phyloP scores from a whole-genome alignment of 1,284 basidiomycete genomes.

The Anthracocystis panici-leucophaei region DNA sequence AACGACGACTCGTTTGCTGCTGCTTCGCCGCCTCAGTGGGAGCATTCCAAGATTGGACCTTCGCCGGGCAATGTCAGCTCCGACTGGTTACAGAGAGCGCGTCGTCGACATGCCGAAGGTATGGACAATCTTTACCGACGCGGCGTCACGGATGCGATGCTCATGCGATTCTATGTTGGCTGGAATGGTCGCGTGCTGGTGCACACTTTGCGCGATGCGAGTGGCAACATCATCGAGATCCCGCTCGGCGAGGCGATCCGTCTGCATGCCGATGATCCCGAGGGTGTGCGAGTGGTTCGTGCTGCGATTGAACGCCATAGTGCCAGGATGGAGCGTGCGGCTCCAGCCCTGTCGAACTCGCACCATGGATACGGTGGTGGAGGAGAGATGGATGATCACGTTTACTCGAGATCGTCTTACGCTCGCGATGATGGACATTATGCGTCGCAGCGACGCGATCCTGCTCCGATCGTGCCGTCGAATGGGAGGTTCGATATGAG shows the following conservation, averaged over 20 bases:
- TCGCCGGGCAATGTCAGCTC: slow-evolving; percentile 13
- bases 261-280: slow-evolving; percentile 57
- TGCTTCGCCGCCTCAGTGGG: slow-evolving; percentile 22
- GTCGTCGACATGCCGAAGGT: slow-evolving; percentile 59
- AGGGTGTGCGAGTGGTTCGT: slow-evolving; percentile 58
- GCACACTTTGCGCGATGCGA: slow-evolving; percentile 50
- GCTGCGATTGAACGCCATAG: slow-evolving; percentile 35
- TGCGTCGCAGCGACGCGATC: slow-evolving; percentile 27
- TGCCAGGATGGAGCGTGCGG: slow-evolving; percentile 19
- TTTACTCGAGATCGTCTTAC: slow-evolving; percentile 9
- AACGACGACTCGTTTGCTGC: slow-evolving; percentile 25
- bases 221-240: slow-evolving; percentile 47
- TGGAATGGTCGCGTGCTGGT: slow-evolving; percentile 67
- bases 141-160: slow-evolving; percentile 67
- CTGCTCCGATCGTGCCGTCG: slow-evolving; percentile 25
- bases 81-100: slow-evolving; percentile 33
- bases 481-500: slow-evolving; percentile 22
- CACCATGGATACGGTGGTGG: slow-evolving; percentile 9
- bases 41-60: slow-evolving; percentile 12
- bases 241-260: slow-evolving; percentile 53
- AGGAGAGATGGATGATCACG: slow-evolving; percentile 16
- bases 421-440: slow-evolving; percentile 21
- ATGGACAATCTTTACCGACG: slow-evolving; percentile 65
- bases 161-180: slow-evolving; percentile 61
- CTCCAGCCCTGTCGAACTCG: background rate